Evolutionary conservation across 352 stramenopile species (phyloP), one percentile per base, ranked within the genome.

Genomic region (Globisporangium spinosum): DNA sequence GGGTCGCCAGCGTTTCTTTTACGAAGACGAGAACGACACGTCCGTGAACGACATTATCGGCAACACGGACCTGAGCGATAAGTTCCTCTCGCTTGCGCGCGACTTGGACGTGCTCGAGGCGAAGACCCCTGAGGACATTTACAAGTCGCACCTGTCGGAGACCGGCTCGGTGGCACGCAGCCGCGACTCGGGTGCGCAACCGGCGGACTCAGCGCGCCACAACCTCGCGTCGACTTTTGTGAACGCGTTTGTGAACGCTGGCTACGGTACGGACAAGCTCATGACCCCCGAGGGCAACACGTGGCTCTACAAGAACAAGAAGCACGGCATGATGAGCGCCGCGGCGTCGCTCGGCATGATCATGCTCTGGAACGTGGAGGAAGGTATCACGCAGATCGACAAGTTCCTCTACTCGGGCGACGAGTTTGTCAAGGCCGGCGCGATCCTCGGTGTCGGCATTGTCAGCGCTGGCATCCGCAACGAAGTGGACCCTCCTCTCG

Each of bases 281-380:
- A 91, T 98, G 77, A 97, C 90, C 0, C 90, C 91, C 0, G 93
- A 99, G 43, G 89, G 84, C 62, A 99, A 97, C 74, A 96, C 96
- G 59, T 99, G 98, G 98, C 75, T 99, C 32, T 99, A 99, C 85
- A 99, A 99, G 81, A 99, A 99, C 89, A 99, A 99, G 78, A 98
- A 99, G 79, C 97, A 99, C 71, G 98, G 97, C 61, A 99, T 99
- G 97, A 97, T 99, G 83, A 98, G 93, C 63, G 98, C 98, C 0
- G 96, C 98, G 1, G 98, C 98, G 15, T 99, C 97, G 45, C 82
- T 99, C 34, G 98, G 98, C 61, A 93, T 98, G 69, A 98, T 99
- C 61, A 94, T 99, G 76, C 82, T 99, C 2, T 99, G 98, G 98
- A 99, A 99, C 78, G 96, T 99, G 4, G 98, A 99, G 77, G 98